Evolutionary conservation across 2,329 filamentous ascomycete species (phyloP).

Genomic region (Aspergillus intermedius): DNA sequence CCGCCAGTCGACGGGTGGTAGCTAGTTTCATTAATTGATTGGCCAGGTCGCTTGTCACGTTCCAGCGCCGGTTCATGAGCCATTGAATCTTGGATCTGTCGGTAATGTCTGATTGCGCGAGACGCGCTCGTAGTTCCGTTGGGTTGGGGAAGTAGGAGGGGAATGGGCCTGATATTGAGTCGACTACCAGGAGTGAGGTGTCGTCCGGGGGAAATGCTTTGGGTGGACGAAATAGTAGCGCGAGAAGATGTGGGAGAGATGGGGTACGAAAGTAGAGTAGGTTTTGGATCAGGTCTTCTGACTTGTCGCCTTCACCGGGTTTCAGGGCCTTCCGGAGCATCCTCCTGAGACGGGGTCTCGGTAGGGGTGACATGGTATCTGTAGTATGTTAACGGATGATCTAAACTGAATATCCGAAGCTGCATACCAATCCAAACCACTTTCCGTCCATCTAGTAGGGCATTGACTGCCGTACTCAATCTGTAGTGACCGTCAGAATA

Average conservation of each 20-base stretch:
- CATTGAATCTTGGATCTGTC: slow-evolving; percentile 37
- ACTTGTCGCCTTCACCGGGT: slow-evolving; percentile 8
- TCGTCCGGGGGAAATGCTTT: slow-evolving; percentile 54
- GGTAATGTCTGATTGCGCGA: slow-evolving; percentile 24
- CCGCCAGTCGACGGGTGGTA: slow-evolving; percentile 62
- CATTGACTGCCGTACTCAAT: slow-evolving; percentile 62
- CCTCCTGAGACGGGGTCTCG: slow-evolving; percentile 42
- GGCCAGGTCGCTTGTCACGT: slow-evolving; percentile 61
- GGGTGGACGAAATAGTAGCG: slow-evolving; percentile 64
- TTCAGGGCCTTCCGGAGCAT: slow-evolving; percentile 31
- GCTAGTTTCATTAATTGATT: slow-evolving; percentile 63
- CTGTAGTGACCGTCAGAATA: slow-evolving; percentile 41
- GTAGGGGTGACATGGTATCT: slow-evolving; percentile 48
- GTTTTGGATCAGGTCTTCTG: slow-evolving; percentile 34
- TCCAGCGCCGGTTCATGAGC: slow-evolving; percentile 39
- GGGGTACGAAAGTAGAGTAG: slow-evolving; percentile 60
- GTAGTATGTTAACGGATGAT: neutral
- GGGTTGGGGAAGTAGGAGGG: slow-evolving; percentile 68
- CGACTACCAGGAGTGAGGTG: slow-evolving; percentile 67
- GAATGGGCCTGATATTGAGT: slow-evolving; percentile 69
- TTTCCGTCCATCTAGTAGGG: slow-evolving; percentile 52
- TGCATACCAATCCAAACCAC: slow-evolving; percentile 79
- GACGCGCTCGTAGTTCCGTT: slow-evolving; percentile 27
- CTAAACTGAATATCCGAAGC: no score
- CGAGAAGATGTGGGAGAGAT: slow-evolving; percentile 61